Conservation (phyloP, 2,329 filamentous ascomycete genomes). For the Stagonosporopsis chrysanthemi region DNA sequence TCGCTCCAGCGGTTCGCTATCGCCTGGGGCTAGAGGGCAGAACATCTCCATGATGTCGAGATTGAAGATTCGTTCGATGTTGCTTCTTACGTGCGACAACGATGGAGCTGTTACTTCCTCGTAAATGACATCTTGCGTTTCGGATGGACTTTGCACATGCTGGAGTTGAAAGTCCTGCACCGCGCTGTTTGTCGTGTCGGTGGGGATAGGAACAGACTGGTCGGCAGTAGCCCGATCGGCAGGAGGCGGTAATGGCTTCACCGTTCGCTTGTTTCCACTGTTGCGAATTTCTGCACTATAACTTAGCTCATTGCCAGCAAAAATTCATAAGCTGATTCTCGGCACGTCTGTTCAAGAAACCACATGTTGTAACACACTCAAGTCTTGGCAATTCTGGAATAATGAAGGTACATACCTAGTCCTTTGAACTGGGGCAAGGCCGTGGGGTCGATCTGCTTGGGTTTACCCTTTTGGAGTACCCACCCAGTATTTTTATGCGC, state of each 20-base stretch:
- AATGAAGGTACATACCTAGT: conserved; percentile 1
- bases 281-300: not conserved
- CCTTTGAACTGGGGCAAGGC: not conserved
- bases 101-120: not conserved
- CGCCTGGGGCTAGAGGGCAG: conserved; percentile 13
- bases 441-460: not conserved
- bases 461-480: not conserved
- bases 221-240: not conserved
- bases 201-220: not conserved
- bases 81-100: conserved; percentile 24
- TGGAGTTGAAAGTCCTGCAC: not conserved
- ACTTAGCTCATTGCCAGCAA: not conserved
- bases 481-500: conserved; percentile 14
- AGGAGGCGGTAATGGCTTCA: not conserved
- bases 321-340: no score
- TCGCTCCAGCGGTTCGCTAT: conserved; percentile 22
- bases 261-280: not conserved
- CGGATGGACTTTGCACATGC: not conserved
- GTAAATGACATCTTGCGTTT: not conserved
- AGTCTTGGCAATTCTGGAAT: no score
- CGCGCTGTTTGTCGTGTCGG: not conserved
- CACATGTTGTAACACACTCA: no score
- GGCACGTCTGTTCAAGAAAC: no score
- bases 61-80: conserved; percentile 27
- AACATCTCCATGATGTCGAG: conserved; percentile 39